phyloP scores from a whole-genome alignment of 768 basidiomycete genomes.

The Phanerodontia chrysosporium region DNA sequence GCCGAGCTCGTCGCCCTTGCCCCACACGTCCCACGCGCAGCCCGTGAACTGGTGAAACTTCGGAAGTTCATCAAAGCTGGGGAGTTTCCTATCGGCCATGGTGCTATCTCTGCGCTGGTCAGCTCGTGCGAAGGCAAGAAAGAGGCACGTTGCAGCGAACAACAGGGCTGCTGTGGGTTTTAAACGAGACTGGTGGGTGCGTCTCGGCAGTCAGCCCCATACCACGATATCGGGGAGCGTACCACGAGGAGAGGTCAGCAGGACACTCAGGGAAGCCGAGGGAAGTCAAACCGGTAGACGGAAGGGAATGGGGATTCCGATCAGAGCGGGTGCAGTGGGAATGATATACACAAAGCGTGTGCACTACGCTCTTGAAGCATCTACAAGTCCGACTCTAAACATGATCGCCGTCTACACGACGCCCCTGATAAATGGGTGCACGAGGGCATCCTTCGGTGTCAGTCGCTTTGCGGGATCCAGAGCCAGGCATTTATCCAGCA shows the following conservation, averaged over 20 bases:
- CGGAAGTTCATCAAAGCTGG: conserved; percentile 47
- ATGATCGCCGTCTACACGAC: conserved; percentile 12
- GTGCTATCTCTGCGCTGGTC: neutral
- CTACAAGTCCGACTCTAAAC: neutral
- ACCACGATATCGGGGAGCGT: neutral
- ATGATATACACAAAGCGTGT: neutral
- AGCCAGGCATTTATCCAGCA: conserved; percentile 86
- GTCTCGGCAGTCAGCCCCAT: neutral
- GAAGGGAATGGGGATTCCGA: no score
- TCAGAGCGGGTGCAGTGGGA: neutral
- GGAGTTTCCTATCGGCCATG: conserved; percentile 25
- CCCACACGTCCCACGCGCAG: conserved; percentile 71
- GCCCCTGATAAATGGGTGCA: conserved; percentile 81
- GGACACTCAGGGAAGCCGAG: neutral
- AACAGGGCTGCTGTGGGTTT: neutral
- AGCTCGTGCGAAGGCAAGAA: neutral
- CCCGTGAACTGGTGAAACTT: conserved; percentile 40
- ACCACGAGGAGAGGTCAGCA: neutral
- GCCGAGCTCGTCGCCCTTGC: conserved; percentile 59
- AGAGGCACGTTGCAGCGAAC: neutral
- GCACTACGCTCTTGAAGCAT: neutral
- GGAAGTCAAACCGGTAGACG: no score
- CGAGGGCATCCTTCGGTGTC: conserved; percentile 84
- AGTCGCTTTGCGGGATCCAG: conserved; percentile 85
- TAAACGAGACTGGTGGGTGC: neutral